A percentile compares a stretch with the other conserved stretches of the same genome.
Evolutionary conservation across 116 monocot species (phyloP).

Genomic region (Phalaenopsis hybrid): DNA sequence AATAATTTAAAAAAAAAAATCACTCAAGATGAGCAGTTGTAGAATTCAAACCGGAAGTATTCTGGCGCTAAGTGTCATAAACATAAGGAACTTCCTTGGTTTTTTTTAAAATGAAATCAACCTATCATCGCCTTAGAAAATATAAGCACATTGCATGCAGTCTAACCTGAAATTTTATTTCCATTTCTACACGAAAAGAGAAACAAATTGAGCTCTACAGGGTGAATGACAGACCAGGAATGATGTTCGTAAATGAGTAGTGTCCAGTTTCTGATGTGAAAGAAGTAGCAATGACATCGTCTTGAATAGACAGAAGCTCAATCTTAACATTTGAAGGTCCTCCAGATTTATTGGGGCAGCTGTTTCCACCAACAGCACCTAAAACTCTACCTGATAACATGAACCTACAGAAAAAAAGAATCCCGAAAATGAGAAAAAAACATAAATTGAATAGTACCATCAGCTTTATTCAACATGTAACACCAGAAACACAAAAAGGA

Average conservation of each 20-base stretch:
- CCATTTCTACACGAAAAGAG: not conserved
- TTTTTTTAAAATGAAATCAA: not conserved
- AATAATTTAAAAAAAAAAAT: not conserved
- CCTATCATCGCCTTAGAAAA: not conserved
- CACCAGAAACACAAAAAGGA: slow-evolving; percentile 1
- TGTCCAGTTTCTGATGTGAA: slow-evolving; percentile 58
- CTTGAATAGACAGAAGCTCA: slow-evolving; percentile 56
- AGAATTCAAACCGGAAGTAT: not conserved
- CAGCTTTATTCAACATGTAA: not conserved
- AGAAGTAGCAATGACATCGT: slow-evolving; percentile 59
- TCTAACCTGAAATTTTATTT: not conserved
- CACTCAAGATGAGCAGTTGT: not conserved
- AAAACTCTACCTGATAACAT: slow-evolving; percentile 69
- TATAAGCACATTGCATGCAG: not conserved
- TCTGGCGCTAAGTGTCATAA: not conserved
- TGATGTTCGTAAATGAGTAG: slow-evolving; percentile 73
- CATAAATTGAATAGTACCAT: slow-evolving; percentile 7
- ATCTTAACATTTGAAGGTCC: slow-evolving; percentile 85
- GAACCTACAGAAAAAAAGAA: slow-evolving; percentile 45
- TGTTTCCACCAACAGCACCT: slow-evolving; percentile 86
- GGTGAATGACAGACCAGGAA: slow-evolving; percentile 56
- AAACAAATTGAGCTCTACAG: not conserved
- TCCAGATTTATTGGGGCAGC: slow-evolving; percentile 59
- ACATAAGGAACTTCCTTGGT: not conserved
- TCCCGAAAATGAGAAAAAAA: not conserved